phyloP scores from a whole-genome alignment of 805 yeast species.

The Saturnispora besseyi region DNA sequence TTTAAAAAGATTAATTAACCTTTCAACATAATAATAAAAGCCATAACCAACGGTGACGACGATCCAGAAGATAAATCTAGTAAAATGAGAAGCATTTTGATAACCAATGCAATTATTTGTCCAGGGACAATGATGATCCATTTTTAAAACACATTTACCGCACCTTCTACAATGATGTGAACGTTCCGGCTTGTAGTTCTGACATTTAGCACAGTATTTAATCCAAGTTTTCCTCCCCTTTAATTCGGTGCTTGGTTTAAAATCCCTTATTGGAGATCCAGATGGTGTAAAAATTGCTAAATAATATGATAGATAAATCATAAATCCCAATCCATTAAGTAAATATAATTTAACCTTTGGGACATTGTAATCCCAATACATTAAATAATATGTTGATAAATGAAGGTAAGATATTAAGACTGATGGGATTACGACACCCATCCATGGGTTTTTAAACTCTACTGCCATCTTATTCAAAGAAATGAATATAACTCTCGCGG shows the following conservation, averaged over 20 bases:
- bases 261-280: constrained; percentile 53
- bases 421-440: constrained; percentile 53
- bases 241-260: constrained; percentile 24
- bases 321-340: constrained; percentile 23
- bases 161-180: constrained; percentile 82
- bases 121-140: constrained; percentile 98
- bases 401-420: constrained; percentile 49
- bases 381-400: constrained; percentile 50
- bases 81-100: constrained; percentile 66
- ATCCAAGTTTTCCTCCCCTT: constrained; percentile 34
- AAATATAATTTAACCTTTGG: constrained; percentile 32
- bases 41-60: constrained; percentile 41
- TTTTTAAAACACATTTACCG: constrained; percentile 63
- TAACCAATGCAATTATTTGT: constrained; percentile 85
- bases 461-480: constrained; percentile 16
- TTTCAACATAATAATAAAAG: constrained; percentile 31
- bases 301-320: constrained; percentile 68
- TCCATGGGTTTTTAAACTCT: constrained; percentile 38
- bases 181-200: constrained; percentile 68
- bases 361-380: constrained; percentile 37
- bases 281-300: constrained; percentile 61
- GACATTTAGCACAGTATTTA: constrained; percentile 67
- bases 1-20: constrained; percentile 37
- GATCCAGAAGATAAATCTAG: constrained; percentile 68
- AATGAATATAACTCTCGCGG: neutral